These are phyloP conservation scores for Trichocladium antarcticum DNA, from an alignment of 495 filamentous ascomycete genomes.

Conservation along the genomic window DNA sequence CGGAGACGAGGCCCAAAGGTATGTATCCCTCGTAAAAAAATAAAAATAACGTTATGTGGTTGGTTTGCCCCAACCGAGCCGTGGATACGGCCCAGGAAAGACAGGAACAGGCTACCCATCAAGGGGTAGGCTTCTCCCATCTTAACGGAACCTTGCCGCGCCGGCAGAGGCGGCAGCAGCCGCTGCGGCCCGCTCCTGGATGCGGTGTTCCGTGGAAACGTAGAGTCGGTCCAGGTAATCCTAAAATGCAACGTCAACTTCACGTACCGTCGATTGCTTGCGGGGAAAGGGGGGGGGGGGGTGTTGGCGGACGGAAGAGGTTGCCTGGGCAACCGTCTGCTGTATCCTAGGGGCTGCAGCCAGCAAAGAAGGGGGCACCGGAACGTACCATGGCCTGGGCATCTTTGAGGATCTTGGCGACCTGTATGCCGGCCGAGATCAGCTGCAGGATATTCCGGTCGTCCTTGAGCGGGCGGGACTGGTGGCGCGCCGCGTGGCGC, in stretches of 20 bases:
- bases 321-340: no score
- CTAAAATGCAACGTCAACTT: no score
- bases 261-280: no score
- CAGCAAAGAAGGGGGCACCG: no score
- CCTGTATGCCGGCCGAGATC: constrained; percentile 74
- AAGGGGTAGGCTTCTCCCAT: not conserved
- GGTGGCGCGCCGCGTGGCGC: constrained; percentile 69
- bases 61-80: not conserved
- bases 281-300: no score
- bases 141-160: constrained; percentile 35
- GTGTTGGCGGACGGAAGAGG: no score
- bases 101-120: not conserved
- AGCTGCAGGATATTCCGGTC: constrained; percentile 81
- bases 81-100: not conserved
- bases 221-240: constrained; percentile 62
- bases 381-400: constrained; percentile 53
- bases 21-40: not conserved
- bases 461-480: constrained; percentile 74
- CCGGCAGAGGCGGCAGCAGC: constrained; percentile 31
- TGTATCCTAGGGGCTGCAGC: no score
- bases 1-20: no score
- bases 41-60: constrained; percentile 1
- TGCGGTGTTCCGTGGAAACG: constrained; percentile 58
- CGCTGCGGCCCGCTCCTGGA: constrained; percentile 49
- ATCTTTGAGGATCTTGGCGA: constrained; percentile 77